These are phyloP conservation scores for Mucor velutinosus DNA, from an alignment of 371 early-diverging fungal genomes.

Conservation along the genomic window DNA sequence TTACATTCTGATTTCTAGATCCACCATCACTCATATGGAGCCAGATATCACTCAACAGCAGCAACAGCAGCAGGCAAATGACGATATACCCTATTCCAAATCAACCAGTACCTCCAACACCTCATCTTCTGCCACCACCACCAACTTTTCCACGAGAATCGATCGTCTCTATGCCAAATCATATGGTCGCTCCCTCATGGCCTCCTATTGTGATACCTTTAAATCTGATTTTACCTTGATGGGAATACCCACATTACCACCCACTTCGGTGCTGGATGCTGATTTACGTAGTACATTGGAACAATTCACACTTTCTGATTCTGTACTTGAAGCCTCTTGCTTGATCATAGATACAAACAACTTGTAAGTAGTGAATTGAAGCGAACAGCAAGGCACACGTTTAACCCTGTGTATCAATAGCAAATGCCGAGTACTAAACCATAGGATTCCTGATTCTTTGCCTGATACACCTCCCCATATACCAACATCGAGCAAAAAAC, in stretches of 20 bases:
- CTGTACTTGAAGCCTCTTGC: constrained; percentile 50
- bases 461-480: not conserved
- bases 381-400: not conserved
- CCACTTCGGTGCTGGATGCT: constrained; percentile 51
- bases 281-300: constrained; percentile 57
- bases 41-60: constrained; percentile 43
- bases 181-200: constrained; percentile 70
- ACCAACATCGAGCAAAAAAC: not conserved
- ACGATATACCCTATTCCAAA: constrained; percentile 12
- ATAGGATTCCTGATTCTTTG: constrained; percentile 14
- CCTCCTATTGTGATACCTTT: constrained; percentile 56
- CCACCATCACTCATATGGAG: constrained; percentile 46
- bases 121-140: not conserved
- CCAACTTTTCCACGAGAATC: constrained; percentile 6
- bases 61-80: constrained; percentile 11
- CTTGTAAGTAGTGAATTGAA: constrained; percentile 28
- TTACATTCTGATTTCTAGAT: constrained; percentile 24
- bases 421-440: constrained; percentile 40
- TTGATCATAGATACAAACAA: constrained; percentile 61
- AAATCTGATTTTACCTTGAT: constrained; percentile 66
- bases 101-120: not conserved
- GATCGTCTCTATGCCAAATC: constrained; percentile 63
- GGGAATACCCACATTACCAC: constrained; percentile 59
- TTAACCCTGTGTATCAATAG: constrained; percentile 10
- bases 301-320: constrained; percentile 41